Conservation (phyloP, 129 eudicot species). For the Arctium minus region DNA sequence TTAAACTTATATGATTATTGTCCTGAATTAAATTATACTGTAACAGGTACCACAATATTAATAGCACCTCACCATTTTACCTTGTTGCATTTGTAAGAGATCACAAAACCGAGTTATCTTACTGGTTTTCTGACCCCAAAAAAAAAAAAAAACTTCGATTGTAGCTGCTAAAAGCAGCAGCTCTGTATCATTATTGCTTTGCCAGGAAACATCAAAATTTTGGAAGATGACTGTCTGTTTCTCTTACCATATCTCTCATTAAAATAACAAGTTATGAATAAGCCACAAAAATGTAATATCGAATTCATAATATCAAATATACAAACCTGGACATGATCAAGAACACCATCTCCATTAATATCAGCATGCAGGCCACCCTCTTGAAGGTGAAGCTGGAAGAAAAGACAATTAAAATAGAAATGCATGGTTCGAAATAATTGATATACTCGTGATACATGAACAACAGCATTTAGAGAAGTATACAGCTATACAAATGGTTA, state of each 20-base stretch:
- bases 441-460: not conserved
- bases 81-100: not conserved
- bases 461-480: not conserved
- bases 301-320: slow-evolving; percentile 3
- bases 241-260: not conserved
- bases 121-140: not conserved
- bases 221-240: not conserved
- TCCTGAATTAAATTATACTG: no score
- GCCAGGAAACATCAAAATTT: not conserved
- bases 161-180: not conserved
- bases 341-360: slow-evolving; percentile 96
- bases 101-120: not conserved
- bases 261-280: not conserved
- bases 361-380: slow-evolving; percentile 99
- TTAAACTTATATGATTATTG: no score
- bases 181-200: not conserved
- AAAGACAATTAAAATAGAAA: not conserved
- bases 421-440: not conserved
- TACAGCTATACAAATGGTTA: not conserved
- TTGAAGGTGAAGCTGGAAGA: slow-evolving; percentile 86
- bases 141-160: no score
- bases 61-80: no score
- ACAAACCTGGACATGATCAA: slow-evolving; percentile 96
- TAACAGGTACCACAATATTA: no score
- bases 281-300: not conserved